A percentile compares a stretch with the other conserved stretches of the same genome.
Conservation (phyloP, 176 grass and related monocot genomes). For the Olyra latifolia region DNA sequence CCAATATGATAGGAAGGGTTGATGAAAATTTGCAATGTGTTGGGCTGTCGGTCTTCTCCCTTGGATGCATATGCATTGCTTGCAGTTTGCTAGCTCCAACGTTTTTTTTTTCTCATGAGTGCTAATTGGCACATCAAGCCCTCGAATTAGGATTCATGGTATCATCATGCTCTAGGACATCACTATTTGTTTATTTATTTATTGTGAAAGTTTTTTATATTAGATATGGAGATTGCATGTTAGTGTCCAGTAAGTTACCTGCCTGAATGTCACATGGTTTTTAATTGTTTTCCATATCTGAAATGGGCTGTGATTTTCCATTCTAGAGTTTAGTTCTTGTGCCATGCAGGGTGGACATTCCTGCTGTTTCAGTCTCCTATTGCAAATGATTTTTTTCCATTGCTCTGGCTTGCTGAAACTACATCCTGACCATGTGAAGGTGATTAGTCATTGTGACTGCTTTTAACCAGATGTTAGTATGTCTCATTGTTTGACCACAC, state of each 20-base stretch:
- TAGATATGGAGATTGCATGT: background rate
- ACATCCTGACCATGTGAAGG: background rate
- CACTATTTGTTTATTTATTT: background rate
- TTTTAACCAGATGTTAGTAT: background rate
- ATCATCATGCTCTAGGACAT: background rate
- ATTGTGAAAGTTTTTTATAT: background rate
- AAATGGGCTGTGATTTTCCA: background rate
- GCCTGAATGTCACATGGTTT: conserved; percentile 8
- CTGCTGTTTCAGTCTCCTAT: background rate
- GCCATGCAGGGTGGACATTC: background rate
- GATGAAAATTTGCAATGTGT: background rate
- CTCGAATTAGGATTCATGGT: background rate
- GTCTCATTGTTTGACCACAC: background rate
- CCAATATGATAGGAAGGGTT: background rate
- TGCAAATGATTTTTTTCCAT: background rate
- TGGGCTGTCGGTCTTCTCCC: background rate
- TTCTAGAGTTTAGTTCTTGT: background rate
- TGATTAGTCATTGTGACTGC: too few species aligned
- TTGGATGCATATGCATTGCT: background rate
- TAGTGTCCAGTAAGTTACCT: background rate
- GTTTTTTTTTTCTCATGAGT: background rate
- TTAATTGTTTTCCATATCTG: background rate
- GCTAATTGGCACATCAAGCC: background rate
- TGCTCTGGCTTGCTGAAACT: background rate
- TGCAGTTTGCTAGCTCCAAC: background rate